Percentiles rank a stretch among this genome's conserved stretches.
Conservation (phyloP, 768 basidiomycete genomes). For the Infundibulicybe gibba region DNA sequence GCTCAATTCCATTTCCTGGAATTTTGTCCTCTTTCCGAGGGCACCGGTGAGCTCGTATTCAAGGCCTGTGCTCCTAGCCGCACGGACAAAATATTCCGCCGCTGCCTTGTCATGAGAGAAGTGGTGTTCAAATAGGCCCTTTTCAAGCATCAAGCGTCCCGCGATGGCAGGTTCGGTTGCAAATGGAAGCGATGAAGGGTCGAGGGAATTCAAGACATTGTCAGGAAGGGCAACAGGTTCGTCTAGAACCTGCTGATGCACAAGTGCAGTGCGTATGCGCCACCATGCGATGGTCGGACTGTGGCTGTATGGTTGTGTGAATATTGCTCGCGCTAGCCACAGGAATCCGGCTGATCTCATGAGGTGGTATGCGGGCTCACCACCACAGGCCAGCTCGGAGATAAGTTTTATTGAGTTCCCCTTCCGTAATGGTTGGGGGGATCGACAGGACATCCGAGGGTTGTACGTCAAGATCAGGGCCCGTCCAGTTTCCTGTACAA, state of each 20-base stretch:
- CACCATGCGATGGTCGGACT: constrained; percentile 68
- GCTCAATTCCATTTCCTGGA: constrained; percentile 78
- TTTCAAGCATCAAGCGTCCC: constrained; percentile 68
- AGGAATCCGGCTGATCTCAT: constrained; percentile 66
- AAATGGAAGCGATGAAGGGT: constrained; percentile 34
- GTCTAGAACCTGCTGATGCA: constrained; percentile 83
- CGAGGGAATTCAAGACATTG: constrained; percentile 34
- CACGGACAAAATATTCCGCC: constrained; percentile 70
- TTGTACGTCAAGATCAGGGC: constrained; percentile 72
- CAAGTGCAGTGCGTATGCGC: constrained; percentile 66
- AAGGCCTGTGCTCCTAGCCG: constrained; percentile 73
- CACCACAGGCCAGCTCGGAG: constrained; percentile 73
- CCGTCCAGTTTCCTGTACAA: constrained; percentile 97
- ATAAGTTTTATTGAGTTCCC: constrained; percentile 63
- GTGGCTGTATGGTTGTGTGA: constrained; percentile 47
- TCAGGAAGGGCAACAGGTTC: constrained; percentile 67
- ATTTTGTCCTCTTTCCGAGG: constrained; percentile 91
- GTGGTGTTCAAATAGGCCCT: constrained; percentile 77
- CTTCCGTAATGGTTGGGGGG: constrained; percentile 32
- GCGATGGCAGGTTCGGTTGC: constrained; percentile 58
- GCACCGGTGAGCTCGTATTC: constrained; percentile 92
- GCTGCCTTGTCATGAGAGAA: constrained; percentile 75
- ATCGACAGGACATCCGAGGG: constrained; percentile 36
- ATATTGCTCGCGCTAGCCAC: constrained; percentile 68
- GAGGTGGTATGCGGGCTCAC: constrained; percentile 97